phyloP scores from a whole-genome alignment of 148 eudicot species.

The Drosera capensis region DNA sequence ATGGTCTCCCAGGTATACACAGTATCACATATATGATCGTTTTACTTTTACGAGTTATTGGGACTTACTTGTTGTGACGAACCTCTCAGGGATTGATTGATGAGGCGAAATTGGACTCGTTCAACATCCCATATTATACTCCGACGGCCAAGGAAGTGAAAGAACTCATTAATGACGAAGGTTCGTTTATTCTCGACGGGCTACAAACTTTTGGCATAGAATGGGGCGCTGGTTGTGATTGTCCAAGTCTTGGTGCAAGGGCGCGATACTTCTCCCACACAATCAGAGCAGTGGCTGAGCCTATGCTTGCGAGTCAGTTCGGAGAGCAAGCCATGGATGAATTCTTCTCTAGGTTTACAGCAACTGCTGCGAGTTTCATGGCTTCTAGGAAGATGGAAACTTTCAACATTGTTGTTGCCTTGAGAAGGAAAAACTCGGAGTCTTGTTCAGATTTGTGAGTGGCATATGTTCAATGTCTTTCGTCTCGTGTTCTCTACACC shows the following conservation, averaged over 20 bases:
- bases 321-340: background rate
- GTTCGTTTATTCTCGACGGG: background rate
- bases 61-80: background rate
- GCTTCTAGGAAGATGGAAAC: too few species aligned
- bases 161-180: background rate
- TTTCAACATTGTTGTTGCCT: too few species aligned
- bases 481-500: too few species aligned
- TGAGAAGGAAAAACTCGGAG: too few species aligned
- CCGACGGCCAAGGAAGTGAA: background rate
- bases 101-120: background rate
- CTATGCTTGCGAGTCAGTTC: background rate
- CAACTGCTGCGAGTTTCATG: too few species aligned
- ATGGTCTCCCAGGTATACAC: conserved; percentile 40
- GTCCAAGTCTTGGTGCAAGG: background rate
- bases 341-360: background rate
- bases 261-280: background rate
- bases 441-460: too few species aligned
- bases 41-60: background rate
- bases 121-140: background rate
- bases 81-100: background rate
- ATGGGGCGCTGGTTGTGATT: background rate
- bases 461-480: too few species aligned
- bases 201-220: background rate
- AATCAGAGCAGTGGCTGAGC: background rate
- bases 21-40: background rate